phyloP scores from a whole-genome alignment of 2,329 filamentous ascomycete species.

The Aspergillus quadricinctus region DNA sequence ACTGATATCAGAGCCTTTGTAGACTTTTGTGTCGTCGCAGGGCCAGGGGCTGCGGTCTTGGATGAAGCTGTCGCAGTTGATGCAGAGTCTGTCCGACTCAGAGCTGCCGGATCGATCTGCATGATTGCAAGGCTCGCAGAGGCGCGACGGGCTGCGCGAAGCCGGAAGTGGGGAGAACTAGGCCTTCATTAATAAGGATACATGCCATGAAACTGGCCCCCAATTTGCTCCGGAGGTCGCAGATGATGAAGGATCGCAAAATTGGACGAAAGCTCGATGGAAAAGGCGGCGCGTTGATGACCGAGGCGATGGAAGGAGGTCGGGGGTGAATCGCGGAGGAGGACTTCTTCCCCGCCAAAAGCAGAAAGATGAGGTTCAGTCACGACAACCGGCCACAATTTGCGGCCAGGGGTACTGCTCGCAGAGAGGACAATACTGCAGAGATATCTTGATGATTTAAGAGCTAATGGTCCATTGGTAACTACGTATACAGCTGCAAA shows the following conservation, averaged over 20 bases:
- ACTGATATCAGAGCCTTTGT: constrained; percentile 50
- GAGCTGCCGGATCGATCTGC: constrained; percentile 44
- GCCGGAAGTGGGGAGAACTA: constrained; percentile 33
- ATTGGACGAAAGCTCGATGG: constrained; percentile 22
- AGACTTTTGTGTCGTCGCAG: constrained; percentile 41
- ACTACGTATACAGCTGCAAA: not conserved
- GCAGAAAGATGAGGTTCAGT: constrained; percentile 11
- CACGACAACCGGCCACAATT: not conserved
- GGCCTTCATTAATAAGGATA: constrained; percentile 35
- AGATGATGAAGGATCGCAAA: constrained; percentile 7
- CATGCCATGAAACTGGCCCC: constrained; percentile 13
- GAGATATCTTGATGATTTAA: not conserved
- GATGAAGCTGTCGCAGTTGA: constrained; percentile 28
- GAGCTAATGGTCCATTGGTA: not conserved
- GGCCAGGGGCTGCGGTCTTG: constrained; percentile 27
- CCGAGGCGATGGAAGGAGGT: constrained; percentile 24
- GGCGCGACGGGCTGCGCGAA: constrained; percentile 38
- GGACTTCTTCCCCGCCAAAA: constrained; percentile 24
- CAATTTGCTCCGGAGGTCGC: constrained; percentile 6
- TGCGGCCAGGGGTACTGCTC: not conserved
- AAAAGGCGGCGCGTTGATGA: constrained; percentile 20
- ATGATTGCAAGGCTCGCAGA: constrained; percentile 32
- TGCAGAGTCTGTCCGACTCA: constrained; percentile 40
- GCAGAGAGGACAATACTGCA: not conserved
- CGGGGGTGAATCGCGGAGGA: constrained; percentile 20